Conservation (phyloP, 2,329 filamentous ascomycete species). For the Cytospora piceae region DNA sequence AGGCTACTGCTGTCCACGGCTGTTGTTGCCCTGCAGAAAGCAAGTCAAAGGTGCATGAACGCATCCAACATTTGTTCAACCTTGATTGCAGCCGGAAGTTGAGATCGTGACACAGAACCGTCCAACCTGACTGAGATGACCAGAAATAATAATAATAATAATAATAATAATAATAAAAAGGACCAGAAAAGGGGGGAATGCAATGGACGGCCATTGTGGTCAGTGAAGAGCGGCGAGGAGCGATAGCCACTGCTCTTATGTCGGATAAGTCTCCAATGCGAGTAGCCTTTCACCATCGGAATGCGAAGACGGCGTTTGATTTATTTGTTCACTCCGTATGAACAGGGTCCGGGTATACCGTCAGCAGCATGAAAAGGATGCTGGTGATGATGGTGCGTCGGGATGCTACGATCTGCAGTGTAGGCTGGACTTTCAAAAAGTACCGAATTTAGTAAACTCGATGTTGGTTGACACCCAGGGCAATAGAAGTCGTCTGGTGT, state of each 20-base stretch:
- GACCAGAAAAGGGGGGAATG: background rate
- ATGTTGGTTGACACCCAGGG: background rate
- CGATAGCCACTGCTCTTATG: constrained; percentile 1
- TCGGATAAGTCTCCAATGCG: constrained; percentile 4
- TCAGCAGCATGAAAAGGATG: background rate
- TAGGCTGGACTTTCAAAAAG: background rate
- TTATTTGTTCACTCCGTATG: background rate
- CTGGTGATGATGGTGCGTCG: background rate
- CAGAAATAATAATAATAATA: background rate
- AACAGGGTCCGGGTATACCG: constrained; percentile 16
- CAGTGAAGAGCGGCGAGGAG: background rate
- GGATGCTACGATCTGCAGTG: constrained; percentile 14
- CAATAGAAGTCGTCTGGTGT: background rate
- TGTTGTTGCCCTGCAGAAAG: constrained; percentile 31
- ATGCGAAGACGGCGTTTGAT: constrained; percentile 9
- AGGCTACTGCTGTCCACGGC: constrained; percentile 27
- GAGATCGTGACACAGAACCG: constrained; percentile 22
- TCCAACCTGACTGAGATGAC: background rate
- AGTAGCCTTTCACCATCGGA: constrained; percentile 8
- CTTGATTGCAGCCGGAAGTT: constrained; percentile 17
- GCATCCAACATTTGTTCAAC: constrained; percentile 26
- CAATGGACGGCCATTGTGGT: background rate
- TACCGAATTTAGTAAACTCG: background rate
- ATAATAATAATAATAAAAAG: background rate
- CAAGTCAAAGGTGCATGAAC: constrained; percentile 32